Base-by-base conservation (phyloP, 2,329 filamentous ascomycete species). In the Bertia moriformis region DNA sequence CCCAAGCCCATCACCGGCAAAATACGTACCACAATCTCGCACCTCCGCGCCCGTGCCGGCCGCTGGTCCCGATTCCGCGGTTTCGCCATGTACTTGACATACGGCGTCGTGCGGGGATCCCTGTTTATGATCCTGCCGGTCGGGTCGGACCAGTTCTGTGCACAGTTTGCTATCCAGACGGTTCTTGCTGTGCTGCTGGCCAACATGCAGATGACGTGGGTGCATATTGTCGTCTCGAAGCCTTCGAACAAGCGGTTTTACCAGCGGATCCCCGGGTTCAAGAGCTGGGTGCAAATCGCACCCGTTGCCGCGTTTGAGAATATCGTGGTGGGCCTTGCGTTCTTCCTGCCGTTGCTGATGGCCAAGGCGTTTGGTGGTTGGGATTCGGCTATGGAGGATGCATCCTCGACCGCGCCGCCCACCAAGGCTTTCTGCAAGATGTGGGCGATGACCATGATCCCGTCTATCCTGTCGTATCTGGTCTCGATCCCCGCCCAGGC, bases 171-270 rank as follows among this genome's bases (percentile, higher is more conserved):
- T 29, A 57, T 60, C 36, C 60, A 61, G 41, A 60, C 67, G 42
- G 38, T 69, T 19, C 53, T 63, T 18, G 65, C 66, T 37, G 51
- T 76, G n/a, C 49, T 63, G 3, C 52, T 73, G 19, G 62, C 68
- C 22, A 67, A 66, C 41, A 44, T 76, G 38, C 64, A 71, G 48
- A 64, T 76, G 51, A 59, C 65, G 38, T 79, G 74, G 72, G 73
- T 74, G 4, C 73, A 79, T 43, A 67, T 69, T 44, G 68, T 78
- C 46, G 74, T 81, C 47, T 67, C 71, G 7, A 61, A 68, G 47
- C 69, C 73, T 5, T 68, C 64, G n/a, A 49, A 58, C 30, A 67
- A 66, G 50, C 55, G 57, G 45, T 71, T 64, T 55, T 67, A 61
- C 45, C 58, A 63, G 47, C 70, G 73, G 33, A 61, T 77, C 40